A percentile compares a stretch with the other conserved stretches of the same genome.
These are phyloP conservation scores for Durusdinium trenchii DNA, from an alignment of 73 alveolate genomes.

Conservation along the genomic window DNA sequence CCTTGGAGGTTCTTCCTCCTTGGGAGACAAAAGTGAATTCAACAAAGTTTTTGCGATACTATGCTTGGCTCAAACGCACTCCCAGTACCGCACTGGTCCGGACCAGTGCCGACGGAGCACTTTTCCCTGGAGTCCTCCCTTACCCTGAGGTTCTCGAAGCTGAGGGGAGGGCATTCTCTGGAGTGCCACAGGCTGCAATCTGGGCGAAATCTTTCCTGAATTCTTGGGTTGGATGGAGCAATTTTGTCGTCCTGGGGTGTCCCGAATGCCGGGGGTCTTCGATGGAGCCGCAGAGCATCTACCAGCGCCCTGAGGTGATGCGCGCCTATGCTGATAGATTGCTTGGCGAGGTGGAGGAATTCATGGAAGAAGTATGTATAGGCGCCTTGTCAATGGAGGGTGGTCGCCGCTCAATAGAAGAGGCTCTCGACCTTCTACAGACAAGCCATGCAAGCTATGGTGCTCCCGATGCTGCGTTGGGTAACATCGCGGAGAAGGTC, in stretches of 20 bases:
- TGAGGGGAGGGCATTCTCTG: not conserved
- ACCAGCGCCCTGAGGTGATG: not conserved
- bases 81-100: slow-evolving; percentile 27
- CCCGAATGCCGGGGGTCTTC: not conserved
- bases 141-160: slow-evolving; percentile 20
- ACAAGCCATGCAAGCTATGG: not conserved
- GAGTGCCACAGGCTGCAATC: not conserved
- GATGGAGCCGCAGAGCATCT: slow-evolving; percentile 1
- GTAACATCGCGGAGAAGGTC: not conserved
- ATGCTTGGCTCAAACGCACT: slow-evolving; percentile 4
- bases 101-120: not conserved
- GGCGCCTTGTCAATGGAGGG: not conserved
- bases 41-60: not conserved
- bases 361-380: not conserved
- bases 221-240: slow-evolving; percentile 3
- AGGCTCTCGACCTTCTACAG: not conserved
- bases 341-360: slow-evolving; percentile 38
- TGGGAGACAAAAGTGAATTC: not conserved
- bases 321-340: not conserved
- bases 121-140: slow-evolving; percentile 34
- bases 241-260: slow-evolving; percentile 16
- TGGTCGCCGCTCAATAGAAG: not conserved
- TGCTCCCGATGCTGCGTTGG: not conserved
- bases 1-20: not conserved
- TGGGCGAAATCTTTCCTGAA: slow-evolving; percentile 25